Conservation (phyloP, 768 basidiomycete species). For the Boletus reticuloceps region DNA sequence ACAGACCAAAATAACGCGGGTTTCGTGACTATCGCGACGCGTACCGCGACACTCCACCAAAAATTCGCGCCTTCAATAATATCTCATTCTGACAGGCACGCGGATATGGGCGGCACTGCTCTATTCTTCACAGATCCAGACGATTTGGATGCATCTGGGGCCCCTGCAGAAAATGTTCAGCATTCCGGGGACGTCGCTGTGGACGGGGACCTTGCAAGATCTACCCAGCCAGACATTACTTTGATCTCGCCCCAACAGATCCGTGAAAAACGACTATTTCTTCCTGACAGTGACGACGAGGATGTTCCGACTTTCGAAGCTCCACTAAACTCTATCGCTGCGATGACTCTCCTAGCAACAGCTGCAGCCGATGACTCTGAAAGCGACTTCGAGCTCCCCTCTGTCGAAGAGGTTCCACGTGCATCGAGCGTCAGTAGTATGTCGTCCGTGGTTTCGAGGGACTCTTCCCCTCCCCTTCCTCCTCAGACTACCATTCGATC, state of each 20-base stretch:
- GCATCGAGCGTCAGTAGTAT: conserved; percentile 41
- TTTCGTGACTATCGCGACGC: conserved; percentile 3
- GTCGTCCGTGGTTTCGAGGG: conserved; percentile 30
- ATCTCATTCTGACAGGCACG: background rate
- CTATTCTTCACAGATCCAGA: conserved; percentile 62
- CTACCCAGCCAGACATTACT: background rate
- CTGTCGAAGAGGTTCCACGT: conserved; percentile 33
- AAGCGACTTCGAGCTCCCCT: conserved; percentile 36
- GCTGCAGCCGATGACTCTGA: conserved; percentile 31
- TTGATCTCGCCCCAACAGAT: conserved; percentile 8
- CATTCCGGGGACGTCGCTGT: conserved; percentile 7
- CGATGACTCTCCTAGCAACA: conserved; percentile 29
- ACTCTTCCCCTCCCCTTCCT: conserved; percentile 31
- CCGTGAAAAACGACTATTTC: conserved; percentile 37
- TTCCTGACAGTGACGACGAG: conserved; percentile 46
- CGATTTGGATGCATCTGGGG: conserved; percentile 40
- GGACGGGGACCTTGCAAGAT: background rate
- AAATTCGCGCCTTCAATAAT: background rate
- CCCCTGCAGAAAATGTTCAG: background rate
- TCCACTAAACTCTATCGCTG: background rate
- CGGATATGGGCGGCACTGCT: conserved; percentile 17
- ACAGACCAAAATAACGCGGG: conserved; percentile 28
- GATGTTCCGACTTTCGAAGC: conserved; percentile 20
- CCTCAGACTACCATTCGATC: conserved; percentile 10
- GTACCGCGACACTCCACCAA: background rate